These are phyloP conservation scores for Saccharum officinarum DNA, from an alignment of 176 grass and related monocot genomes.

Conservation along the genomic window DNA sequence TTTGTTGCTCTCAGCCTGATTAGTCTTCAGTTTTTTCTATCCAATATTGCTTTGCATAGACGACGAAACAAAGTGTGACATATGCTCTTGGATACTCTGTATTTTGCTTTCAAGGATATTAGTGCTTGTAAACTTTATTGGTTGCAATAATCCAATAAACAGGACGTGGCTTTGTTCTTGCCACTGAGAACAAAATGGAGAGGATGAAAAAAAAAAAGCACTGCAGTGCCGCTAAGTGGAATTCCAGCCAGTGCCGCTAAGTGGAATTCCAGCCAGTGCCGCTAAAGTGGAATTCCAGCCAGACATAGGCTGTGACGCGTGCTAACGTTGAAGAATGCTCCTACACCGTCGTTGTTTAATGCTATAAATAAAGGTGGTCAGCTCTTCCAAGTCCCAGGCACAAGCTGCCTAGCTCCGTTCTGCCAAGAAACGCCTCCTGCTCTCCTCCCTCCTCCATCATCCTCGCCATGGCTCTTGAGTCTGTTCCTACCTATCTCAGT, in stretches of 20 bases:
- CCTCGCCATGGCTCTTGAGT: conserved; percentile 48
- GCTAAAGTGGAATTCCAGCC: neutral
- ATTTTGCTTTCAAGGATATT: neutral
- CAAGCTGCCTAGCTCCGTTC: neutral
- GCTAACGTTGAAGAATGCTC: conserved; percentile 45
- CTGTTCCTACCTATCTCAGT: conserved; percentile 27
- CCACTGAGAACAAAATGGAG: neutral
- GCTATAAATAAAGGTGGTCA: conserved; percentile 52
- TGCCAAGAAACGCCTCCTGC: conserved; percentile 14
- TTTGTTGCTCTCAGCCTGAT: neutral
- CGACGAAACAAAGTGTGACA: neutral
- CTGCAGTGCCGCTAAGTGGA: neutral
- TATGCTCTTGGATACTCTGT: neutral
- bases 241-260: too few species aligned
- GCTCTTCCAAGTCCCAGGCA: neutral
- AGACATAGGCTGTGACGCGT: conserved; percentile 14
- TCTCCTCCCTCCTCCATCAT: neutral
- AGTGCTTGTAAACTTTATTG: neutral
- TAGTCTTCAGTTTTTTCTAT: too few species aligned
- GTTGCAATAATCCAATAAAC: neutral
- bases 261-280: too few species aligned
- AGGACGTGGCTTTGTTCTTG: neutral
- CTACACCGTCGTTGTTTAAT: conserved; percentile 41
- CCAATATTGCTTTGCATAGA: too few species aligned
- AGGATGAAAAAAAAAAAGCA: neutral